Evolutionary conservation across 106 monocot genomes (phyloP).

Genomic region (Allium sativum): DNA sequence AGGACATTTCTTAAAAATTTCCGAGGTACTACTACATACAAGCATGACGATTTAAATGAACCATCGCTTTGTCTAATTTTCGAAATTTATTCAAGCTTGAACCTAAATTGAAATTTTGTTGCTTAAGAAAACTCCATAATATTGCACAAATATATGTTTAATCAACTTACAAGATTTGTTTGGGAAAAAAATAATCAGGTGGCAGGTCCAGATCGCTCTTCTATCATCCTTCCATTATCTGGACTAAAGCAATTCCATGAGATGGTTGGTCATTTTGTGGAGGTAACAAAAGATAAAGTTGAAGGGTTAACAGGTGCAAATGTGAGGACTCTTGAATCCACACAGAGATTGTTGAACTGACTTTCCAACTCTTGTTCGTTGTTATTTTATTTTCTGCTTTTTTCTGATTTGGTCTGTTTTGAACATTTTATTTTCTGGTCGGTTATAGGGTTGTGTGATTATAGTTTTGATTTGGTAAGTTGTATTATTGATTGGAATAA

Average conservation of each 20-base stretch:
- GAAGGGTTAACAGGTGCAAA: slow-evolving; percentile 52
- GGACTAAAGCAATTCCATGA: slow-evolving; percentile 84
- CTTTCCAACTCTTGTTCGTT: no score
- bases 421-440: no score
- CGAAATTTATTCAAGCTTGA: background rate
- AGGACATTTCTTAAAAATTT: slow-evolving; percentile 87
- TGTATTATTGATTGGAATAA: no score
- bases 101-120: background rate
- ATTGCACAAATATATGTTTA: background rate
- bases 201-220: slow-evolving; percentile 82
- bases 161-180: background rate
- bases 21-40: slow-evolving; percentile 48
- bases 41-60: background rate
- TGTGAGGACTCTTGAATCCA: slow-evolving; percentile 42
- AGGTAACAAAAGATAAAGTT: slow-evolving; percentile 67
- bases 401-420: no score
- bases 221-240: slow-evolving; percentile 75
- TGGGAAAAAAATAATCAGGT: slow-evolving; percentile 29
- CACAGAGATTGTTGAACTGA: slow-evolving; percentile 29
- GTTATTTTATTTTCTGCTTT: no score
- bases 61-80: no score
- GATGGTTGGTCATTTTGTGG: slow-evolving; percentile 82
- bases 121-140: background rate
- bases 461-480: no score
- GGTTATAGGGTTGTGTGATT: no score